phyloP scores from a whole-genome alignment of 495 filamentous ascomycete species.

The Penicillium ucsense region DNA sequence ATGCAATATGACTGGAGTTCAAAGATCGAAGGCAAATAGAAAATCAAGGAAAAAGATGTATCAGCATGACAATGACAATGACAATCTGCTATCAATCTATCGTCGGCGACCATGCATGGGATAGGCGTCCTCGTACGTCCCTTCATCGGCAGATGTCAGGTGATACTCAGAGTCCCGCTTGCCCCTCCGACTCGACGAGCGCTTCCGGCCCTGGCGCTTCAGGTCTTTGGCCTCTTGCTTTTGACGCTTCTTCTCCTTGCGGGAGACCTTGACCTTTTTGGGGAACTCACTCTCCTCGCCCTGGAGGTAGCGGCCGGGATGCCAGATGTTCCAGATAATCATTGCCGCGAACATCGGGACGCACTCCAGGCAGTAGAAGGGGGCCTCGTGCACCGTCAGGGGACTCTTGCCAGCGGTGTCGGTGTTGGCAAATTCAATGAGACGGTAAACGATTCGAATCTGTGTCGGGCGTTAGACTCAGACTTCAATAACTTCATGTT shows the following conservation, averaged over 20 bases:
- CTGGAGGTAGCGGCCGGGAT: constrained; percentile 41
- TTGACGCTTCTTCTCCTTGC: constrained; percentile 1
- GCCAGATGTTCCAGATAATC: constrained; percentile 34
- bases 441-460: constrained; percentile 47
- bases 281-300: constrained; percentile 27
- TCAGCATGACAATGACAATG: neutral
- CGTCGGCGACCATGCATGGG: neutral
- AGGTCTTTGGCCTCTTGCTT: constrained; percentile 1
- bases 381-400: constrained; percentile 37
- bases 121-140: neutral
- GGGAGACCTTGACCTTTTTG: constrained; percentile 9
- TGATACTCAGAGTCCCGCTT: neutral
- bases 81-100: neutral
- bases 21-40: too few species aligned
- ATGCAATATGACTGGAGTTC: too few species aligned
- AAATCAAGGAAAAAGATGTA: too few species aligned
- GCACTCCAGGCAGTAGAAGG: constrained; percentile 44
- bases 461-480: neutral
- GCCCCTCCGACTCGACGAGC: neutral
- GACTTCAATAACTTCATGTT: too few species aligned
- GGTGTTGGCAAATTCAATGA: constrained; percentile 43
- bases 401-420: constrained; percentile 18
- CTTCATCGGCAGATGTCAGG: neutral
- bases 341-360: constrained; percentile 45
- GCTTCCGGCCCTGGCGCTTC: neutral